phyloP scores from a whole-genome alignment of 2,329 filamentous ascomycete genomes.

The Zasmidium cellare region DNA sequence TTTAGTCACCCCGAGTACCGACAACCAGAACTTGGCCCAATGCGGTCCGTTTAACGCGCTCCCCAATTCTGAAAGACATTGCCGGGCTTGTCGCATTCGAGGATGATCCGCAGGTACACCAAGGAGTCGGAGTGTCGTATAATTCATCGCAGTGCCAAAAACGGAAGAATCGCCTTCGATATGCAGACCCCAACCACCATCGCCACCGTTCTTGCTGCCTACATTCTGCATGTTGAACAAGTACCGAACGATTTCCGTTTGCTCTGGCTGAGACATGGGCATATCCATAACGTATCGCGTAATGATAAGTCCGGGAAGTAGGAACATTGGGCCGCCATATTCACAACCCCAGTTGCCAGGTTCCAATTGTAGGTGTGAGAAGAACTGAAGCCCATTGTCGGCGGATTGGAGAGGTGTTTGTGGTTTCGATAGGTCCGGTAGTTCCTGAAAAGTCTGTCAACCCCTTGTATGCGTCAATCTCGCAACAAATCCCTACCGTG shows the following conservation, averaged over 20 bases:
- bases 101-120: conserved; percentile 83
- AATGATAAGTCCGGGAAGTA: conserved; percentile 81
- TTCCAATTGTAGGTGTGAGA: conserved; percentile 82
- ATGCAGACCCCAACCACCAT: conserved; percentile 97
- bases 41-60: conserved; percentile 83
- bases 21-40: conserved; percentile 97
- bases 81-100: conserved; percentile 80
- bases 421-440: conserved; percentile 70
- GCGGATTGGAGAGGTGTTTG: conserved; percentile 75
- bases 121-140: conserved; percentile 75
- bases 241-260: conserved; percentile 89
- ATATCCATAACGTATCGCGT: conserved; percentile 88
- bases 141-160: conserved; percentile 89
- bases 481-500: conserved; percentile 56
- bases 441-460: conserved; percentile 54
- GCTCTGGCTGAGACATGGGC: conserved; percentile 75
- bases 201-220: conserved; percentile 56
- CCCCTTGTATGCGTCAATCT: not conserved
- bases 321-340: conserved; percentile 96
- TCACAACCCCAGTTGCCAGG: conserved; percentile 96
- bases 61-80: conserved; percentile 78
- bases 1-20: conserved; percentile 74
- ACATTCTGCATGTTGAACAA: conserved; percentile 76
- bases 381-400: conserved; percentile 81
- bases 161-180: conserved; percentile 91